Percentiles rank a stretch among this genome's conserved stretches.
These are phyloP conservation scores for Tetrapyrgos nigripes DNA, from an alignment of 1,284 basidiomycete genomes.

Conservation along the genomic window DNA sequence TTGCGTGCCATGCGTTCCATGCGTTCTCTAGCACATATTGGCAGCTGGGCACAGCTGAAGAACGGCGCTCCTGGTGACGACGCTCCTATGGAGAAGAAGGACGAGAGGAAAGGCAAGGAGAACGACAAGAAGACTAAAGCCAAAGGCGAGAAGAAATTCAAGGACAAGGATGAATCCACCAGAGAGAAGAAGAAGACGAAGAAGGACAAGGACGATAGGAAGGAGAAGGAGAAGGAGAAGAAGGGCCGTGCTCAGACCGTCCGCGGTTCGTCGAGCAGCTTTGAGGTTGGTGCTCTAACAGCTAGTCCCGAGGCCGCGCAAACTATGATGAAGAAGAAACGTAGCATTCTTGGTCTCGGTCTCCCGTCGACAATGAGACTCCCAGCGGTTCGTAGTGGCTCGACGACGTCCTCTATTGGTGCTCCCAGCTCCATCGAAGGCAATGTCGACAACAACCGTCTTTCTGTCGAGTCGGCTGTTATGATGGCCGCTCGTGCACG, in stretches of 20 bases:
- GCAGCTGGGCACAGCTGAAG: slow-evolving; percentile 70
- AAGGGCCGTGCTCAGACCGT: slow-evolving; percentile 39
- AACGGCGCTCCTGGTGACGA: slow-evolving; percentile 34
- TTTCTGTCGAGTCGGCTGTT: slow-evolving; percentile 54
- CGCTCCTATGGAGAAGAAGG: slow-evolving; percentile 32
- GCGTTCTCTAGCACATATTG: slow-evolving; percentile 71
- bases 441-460: slow-evolving; percentile 35
- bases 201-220: slow-evolving; percentile 29
- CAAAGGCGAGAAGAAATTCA: slow-evolving; percentile 10
- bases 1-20: slow-evolving; percentile 79
- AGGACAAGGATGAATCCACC: slow-evolving; percentile 18
- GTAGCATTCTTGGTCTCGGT: slow-evolving; percentile 59
- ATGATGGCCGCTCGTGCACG: slow-evolving; percentile 37
- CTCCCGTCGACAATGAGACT: slow-evolving; percentile 54
- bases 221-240: slow-evolving; percentile 39
- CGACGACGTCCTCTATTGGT: slow-evolving; percentile 40
- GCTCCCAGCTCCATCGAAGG: slow-evolving; percentile 16
- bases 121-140: slow-evolving; percentile 17
- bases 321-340: slow-evolving; percentile 60
- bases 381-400: slow-evolving; percentile 51
- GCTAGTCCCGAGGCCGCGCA: slow-evolving; percentile 46
- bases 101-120: slow-evolving; percentile 18
- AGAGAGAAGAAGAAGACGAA: slow-evolving; percentile 13
- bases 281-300: slow-evolving; percentile 63
- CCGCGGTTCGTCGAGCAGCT: slow-evolving; percentile 63